Evolutionary conservation across 1,284 basidiomycete genomes (phyloP).

Genomic region (Ceratobasidium sp.): DNA sequence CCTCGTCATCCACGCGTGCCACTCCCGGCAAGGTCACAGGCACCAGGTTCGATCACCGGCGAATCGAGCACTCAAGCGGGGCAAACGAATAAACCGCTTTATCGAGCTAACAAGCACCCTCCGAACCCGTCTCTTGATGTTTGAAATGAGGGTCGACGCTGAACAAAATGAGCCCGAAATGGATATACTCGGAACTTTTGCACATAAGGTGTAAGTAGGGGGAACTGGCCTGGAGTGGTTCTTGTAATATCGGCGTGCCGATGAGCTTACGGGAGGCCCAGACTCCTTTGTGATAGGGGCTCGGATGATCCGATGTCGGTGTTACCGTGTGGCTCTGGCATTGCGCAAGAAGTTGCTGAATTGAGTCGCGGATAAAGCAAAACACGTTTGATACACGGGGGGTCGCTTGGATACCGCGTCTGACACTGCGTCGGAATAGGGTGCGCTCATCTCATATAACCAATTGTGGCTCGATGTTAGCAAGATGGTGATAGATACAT

Average conservation of each 20-base stretch:
- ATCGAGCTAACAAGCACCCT: slow-evolving; percentile 21
- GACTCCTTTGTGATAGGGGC: slow-evolving; percentile 7
- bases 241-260: not conserved
- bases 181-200: not conserved
- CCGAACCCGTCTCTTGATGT: not conserved
- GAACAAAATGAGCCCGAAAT: not conserved
- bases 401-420: not conserved
- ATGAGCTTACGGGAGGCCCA: not conserved
- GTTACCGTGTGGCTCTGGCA: not conserved
- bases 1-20: not conserved
- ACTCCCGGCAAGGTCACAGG: not conserved
- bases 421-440: not conserved
- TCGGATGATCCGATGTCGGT: slow-evolving; percentile 22
- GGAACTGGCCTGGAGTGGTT: not conserved
- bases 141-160: not conserved
- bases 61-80: not conserved
- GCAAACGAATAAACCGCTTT: not conserved
- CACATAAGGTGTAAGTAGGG: not conserved
- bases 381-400: slow-evolving; percentile 18
- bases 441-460: not conserved
- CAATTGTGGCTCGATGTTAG: not conserved
- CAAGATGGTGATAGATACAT: not conserved
- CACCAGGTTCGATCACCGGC: not conserved
- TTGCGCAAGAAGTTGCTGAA: not conserved
- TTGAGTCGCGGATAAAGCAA: not conserved